Base-by-base conservation (phyloP, 208 protist species). In the Crithidia brevicula region DNA sequence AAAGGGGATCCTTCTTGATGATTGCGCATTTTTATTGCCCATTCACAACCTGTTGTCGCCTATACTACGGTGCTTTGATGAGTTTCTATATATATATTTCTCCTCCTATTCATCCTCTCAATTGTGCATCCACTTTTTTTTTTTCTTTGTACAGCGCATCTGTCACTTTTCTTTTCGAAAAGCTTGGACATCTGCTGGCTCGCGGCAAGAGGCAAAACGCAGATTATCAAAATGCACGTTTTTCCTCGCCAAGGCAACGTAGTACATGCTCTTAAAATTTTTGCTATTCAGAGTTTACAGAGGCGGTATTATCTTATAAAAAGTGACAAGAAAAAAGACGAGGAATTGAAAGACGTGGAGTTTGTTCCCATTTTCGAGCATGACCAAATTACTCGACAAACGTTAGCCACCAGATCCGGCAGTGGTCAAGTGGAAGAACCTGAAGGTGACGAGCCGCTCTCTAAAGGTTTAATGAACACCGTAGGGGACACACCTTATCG, bases 381-480 rank as follows among this genome's bases (percentile, higher is more conserved):
- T 30, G 56, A 72, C 46, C 56, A 62, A 30, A 15, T 56, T 13
- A 25, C 28, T 45, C 28, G 63, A 60, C 18, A 63, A 25, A 27
- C 33, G 18, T 34, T n/a, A 1, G 20, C 36, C 9, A 25, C 47
- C 1, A 56, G 74, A 15, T 5, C 7, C 4, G 34, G 28, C 16
- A 22, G 30, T 15, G 33, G 5, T 23, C 18, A 36, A 0, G 28
- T 6, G 3, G 1, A 42, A 9, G 23, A 50, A 22, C 9, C 20
- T 23, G 57, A 72, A 1, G 18, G 8, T 7, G 38, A 42, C 4
- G 86, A 94, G 47, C 90, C 86, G 18, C 72, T 95, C 10, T 79
- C 86, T 3, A 62, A 78, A 64, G 72, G 64, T 30, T 67, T 95
- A 3, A 63, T 80, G 28, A 93, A 95, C 67, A 89, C 78, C 20